These are phyloP conservation scores for Pleomassaria siparia DNA, from an alignment of 2,329 filamentous ascomycete genomes.

Conservation along the genomic window DNA sequence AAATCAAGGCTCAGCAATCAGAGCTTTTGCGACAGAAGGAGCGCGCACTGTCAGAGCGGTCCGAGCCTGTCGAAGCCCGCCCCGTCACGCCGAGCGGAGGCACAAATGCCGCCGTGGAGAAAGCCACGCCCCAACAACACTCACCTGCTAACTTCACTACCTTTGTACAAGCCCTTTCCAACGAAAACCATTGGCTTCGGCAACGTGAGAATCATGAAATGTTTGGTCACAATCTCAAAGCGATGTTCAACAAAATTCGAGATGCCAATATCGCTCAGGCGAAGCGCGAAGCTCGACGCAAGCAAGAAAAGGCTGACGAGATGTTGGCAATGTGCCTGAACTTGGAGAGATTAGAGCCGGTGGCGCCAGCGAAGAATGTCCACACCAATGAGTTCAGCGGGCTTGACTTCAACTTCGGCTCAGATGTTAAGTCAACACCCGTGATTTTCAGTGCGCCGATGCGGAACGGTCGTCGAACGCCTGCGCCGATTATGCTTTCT, in stretches of 20 bases:
- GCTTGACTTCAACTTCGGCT: not conserved
- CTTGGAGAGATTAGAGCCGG: not conserved
- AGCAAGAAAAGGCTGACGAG: conserved; percentile 6
- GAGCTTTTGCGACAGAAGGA: conserved; percentile 23
- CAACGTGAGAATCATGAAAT: conserved; percentile 22
- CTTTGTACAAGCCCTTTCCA: conserved; percentile 26
- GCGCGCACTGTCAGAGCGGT: conserved; percentile 1
- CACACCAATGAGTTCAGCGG: not conserved
- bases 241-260: conserved; percentile 15
- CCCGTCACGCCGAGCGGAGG: conserved; percentile 1
- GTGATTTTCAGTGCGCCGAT: not conserved
- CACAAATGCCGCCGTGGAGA: not conserved
- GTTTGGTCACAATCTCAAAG: conserved; percentile 16
- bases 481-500: conserved; percentile 2
- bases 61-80: not conserved
- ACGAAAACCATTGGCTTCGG: conserved; percentile 35
- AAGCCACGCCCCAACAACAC: not conserved
- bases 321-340: conserved; percentile 4
- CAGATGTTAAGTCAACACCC: not conserved
- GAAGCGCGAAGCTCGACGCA: not conserved
- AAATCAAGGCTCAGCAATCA: conserved; percentile 17
- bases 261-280: conserved; percentile 1
- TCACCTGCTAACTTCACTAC: conserved; percentile 14
- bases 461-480: not conserved
- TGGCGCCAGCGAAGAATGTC: not conserved